Evolutionary conservation across 73 alveolate species (phyloP), one percentile per base, ranked within the genome.

Genomic region (Uronychia binucleata): DNA sequence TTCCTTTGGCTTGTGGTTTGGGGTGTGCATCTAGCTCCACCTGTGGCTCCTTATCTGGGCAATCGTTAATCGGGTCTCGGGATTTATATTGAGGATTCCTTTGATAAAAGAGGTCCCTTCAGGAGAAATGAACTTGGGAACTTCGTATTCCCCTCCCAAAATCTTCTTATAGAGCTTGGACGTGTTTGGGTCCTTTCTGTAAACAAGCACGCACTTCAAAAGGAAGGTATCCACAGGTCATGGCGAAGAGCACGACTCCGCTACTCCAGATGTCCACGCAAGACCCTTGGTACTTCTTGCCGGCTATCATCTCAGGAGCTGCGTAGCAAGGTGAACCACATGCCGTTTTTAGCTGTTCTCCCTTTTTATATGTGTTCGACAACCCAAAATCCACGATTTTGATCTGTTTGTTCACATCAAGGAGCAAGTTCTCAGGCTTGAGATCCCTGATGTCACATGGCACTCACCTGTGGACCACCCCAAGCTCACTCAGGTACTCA

Each of bases 251-350:
- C 13, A 93, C 97, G 77, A 93, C 97, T 0, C 97, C 97, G 74
- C 92, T 84, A 78, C 94, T 82, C 97, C 97, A 93, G 59, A 93
- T 59, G 89, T 93, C 97, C 29, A 93, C 86, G 81, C 86, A 87
- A 67, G 79, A 86, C 30, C 97, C 97, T 74, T 84, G 87, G 82
- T 90, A 93, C 34, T 90, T 89, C 85, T 93, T 93, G 1, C 96
- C 96, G 13, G 89, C 81, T 28, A 93, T 86, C 86, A 93, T 80
- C 59, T 93, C 97, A 0, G 97, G 97, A 8, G 97, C 97, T 0
- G 97, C 97, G 81, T 90, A 93, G 34, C 97, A 93, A 75, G 97
- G 97, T 11, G 94, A 85, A 0, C 97, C 97, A 82, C 97, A 93
- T 8, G 97, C 96, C 31, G 97, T 93, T 81, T 75, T 75, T 31